These are phyloP conservation scores for Polychaeton citri DNA, from an alignment of 2,329 filamentous ascomycete genomes.

Conservation along the genomic window DNA sequence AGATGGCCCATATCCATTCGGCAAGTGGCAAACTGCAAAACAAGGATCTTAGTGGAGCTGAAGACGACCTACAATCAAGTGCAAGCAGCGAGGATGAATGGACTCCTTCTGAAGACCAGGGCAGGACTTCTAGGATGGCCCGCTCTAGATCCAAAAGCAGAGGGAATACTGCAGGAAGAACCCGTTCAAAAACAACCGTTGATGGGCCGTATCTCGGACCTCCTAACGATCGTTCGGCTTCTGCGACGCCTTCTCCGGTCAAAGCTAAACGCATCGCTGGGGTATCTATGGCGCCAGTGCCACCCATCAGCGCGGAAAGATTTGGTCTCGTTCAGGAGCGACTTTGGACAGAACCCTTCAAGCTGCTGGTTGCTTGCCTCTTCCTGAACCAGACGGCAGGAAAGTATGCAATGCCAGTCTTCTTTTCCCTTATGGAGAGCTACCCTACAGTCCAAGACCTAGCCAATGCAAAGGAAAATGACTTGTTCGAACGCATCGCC, in stretches of 20 bases:
- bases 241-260: constrained; percentile 14
- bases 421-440: constrained; percentile 51
- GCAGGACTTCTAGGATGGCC: too few species aligned
- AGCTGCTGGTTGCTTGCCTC: constrained; percentile 66
- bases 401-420: constrained; percentile 58
- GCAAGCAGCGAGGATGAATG: too few species aligned
- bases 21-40: too few species aligned
- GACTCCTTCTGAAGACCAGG: too few species aligned
- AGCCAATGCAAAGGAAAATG: constrained; percentile 40
- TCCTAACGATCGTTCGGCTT: too few species aligned
- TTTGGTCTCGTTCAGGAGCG: constrained; percentile 82
- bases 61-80: too few species aligned
- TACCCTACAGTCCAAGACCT: constrained; percentile 57
- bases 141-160: too few species aligned
- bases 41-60: too few species aligned
- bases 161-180: too few species aligned
- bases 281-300: constrained; percentile 44
- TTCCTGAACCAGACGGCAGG: constrained; percentile 76
- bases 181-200: too few species aligned
- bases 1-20: too few species aligned
- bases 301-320: constrained; percentile 44
- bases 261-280: constrained; percentile 16
- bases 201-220: too few species aligned
- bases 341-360: constrained; percentile 61
- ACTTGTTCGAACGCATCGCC: constrained; percentile 50